Base-by-base conservation (phyloP, 2,329 filamentous ascomycete genomes). In the Phoma sp. region DNA sequence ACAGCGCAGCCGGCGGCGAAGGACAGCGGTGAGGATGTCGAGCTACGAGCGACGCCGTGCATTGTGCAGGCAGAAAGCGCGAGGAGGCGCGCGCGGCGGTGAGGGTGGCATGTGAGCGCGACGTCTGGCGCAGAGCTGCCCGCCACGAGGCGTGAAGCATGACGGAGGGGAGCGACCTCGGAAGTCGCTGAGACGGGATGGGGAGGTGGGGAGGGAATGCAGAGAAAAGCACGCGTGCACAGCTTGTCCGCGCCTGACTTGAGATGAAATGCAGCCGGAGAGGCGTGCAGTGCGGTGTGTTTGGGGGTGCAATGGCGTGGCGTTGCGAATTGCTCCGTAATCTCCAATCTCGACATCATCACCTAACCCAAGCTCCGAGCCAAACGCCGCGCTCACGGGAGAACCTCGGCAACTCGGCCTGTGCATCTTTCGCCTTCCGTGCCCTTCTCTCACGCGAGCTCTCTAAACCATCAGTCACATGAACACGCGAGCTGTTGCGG, bases 71-170 rank as follows among this genome's bases (percentile, higher is more conserved):
- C 22, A 71, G 65, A 43, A 63, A 64, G 29, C 66, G 64, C 27
- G 67, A 57, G 9, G 66, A 59, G 7, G 67, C 57, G 43, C 65
- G 60, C 36, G 68, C 61, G 31, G 71, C 58, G 39, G 74, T 58
- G 43, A 72, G 64, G 46, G 74, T 69, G 43, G 74, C 68, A 44
- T 70, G 71, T 44, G 74, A 74, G 50, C 77, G 78, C 67, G 78
- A 77, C 56, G 80, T 78, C 65, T 79, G 78, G 62, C 80, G 81
- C 69, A 85, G 79, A 67, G 84, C 85, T 75, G 80, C 78, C 79
- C 86, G 84, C 86, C 86, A 89, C 77, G 85, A 84, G 70, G 88
- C 76, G 64, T 82, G 85, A 74, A 86, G 80, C 86, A 88, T 89
- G 55, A 37, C 58, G 61, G 59, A 48, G 12, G 50, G 25, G 49